phyloP scores from a whole-genome alignment of 495 filamentous ascomycete genomes.

The Echria macrotheca region DNA sequence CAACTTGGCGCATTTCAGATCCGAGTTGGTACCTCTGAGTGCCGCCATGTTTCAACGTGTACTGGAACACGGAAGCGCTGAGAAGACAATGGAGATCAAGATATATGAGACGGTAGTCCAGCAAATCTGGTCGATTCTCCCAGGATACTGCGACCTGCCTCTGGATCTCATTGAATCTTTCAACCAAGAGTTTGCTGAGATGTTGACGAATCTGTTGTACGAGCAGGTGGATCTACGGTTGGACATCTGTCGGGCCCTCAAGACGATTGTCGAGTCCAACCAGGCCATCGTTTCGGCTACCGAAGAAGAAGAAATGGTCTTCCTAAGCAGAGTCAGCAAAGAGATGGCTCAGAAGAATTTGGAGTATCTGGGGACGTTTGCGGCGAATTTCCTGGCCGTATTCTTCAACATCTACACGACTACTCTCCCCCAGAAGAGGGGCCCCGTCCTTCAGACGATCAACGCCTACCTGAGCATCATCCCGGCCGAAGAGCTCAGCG shows the following conservation, averaged over 20 bases:
- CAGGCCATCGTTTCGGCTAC: constrained; percentile 63
- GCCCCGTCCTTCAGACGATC: constrained; percentile 85
- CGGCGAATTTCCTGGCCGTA: constrained; percentile 85
- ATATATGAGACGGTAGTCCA: constrained; percentile 95
- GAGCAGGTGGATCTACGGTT: constrained; percentile 80
- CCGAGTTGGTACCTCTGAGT: constrained; percentile 81
- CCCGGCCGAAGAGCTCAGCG: constrained; percentile 64
- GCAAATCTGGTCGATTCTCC: constrained; percentile 91
- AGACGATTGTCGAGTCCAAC: constrained; percentile 85
- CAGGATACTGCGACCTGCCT: constrained; percentile 90
- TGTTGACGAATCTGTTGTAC: constrained; percentile 86
- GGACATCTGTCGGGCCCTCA: constrained; percentile 79
- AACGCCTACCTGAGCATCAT: constrained; percentile 91
- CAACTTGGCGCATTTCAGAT: constrained; percentile 74
- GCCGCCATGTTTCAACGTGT: constrained; percentile 85
- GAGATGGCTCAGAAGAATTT: constrained; percentile 69
- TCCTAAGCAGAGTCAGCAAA: constrained; percentile 69
- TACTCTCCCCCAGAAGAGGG: constrained; percentile 86
- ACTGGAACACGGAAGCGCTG: constrained; percentile 66
- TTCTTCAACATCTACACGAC: constrained; percentile 97
- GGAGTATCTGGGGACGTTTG: constrained; percentile 66
- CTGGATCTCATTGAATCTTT: constrained; percentile 71
- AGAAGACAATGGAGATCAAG: constrained; percentile 91
- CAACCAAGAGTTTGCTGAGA: constrained; percentile 86
- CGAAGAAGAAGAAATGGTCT: constrained; percentile 58